phyloP scores from a whole-genome alignment of 2,329 filamentous ascomycete genomes.

The Ophiosphaerella herpotricha region DNA sequence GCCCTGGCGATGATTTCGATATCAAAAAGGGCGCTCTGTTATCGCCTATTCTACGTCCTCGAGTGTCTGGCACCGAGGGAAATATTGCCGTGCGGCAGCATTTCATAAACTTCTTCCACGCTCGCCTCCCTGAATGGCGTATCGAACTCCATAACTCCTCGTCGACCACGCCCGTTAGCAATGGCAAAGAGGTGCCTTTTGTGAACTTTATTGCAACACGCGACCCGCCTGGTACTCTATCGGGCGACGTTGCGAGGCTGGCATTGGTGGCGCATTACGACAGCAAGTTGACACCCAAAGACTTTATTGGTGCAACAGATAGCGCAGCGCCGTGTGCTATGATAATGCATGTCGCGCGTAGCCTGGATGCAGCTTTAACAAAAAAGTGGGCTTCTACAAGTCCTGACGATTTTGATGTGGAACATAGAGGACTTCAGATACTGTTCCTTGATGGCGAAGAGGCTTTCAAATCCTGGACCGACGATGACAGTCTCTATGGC shows the following conservation, averaged over 20 bases:
- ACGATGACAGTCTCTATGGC: slow-evolving; percentile 85
- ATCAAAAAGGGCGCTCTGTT: slow-evolving; percentile 77
- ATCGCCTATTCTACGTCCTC: slow-evolving; percentile 82
- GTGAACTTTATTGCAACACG: slow-evolving; percentile 86
- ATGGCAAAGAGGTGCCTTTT: slow-evolving; percentile 76
- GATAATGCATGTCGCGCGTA: slow-evolving; percentile 82
- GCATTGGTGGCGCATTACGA: slow-evolving; percentile 95
- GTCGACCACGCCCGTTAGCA: slow-evolving; percentile 77
- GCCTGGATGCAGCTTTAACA: slow-evolving; percentile 80
- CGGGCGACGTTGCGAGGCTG: slow-evolving; percentile 78
- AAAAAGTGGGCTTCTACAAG: slow-evolving; percentile 74
- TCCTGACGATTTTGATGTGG: slow-evolving; percentile 59
- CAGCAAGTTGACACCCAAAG: slow-evolving; percentile 76
- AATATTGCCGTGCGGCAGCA: slow-evolving; percentile 77
- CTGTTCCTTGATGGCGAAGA: slow-evolving; percentile 93
- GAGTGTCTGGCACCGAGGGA: slow-evolving; percentile 84
- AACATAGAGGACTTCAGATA: slow-evolving; percentile 84
- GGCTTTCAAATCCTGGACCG: slow-evolving; percentile 81
- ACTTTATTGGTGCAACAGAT: slow-evolving; percentile 92
- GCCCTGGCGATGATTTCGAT: slow-evolving; percentile 75
- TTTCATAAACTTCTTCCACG: slow-evolving; percentile 81
- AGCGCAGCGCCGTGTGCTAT: slow-evolving; percentile 95
- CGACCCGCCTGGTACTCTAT: slow-evolving; percentile 78
- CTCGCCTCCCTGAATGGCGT: slow-evolving; percentile 78
- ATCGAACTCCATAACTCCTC: slow-evolving; percentile 88